These are phyloP conservation scores for Moesziomyces antarcticus DNA, from an alignment of 1,284 basidiomycete species.

Conservation along the genomic window DNA sequence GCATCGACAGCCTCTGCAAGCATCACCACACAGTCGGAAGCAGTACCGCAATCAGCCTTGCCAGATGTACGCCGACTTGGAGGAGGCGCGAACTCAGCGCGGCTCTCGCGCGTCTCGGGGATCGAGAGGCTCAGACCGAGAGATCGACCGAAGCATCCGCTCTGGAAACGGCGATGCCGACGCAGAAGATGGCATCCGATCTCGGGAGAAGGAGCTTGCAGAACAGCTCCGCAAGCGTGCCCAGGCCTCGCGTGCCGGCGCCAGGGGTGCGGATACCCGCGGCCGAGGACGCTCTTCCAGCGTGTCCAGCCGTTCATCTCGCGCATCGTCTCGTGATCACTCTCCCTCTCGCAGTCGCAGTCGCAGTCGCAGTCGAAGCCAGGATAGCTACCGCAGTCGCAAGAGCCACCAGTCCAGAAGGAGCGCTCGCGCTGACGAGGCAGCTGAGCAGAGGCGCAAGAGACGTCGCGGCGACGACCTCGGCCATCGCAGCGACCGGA, in stretches of 20 bases:
- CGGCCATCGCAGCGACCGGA: constrained; percentile 55
- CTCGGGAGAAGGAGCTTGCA: constrained; percentile 60
- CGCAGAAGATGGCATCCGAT: constrained; percentile 16
- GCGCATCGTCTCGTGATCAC: constrained; percentile 25
- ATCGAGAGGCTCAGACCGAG: constrained; percentile 29
- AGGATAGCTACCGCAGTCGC: constrained; percentile 27
- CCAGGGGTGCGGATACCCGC: constrained; percentile 10
- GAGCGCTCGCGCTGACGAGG: constrained; percentile 57
- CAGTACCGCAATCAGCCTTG: neutral
- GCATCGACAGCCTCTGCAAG: neutral
- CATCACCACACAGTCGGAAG: too few species aligned
- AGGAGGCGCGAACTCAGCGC: constrained; percentile 50
- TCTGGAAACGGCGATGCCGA: constrained; percentile 1
- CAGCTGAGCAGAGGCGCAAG: constrained; percentile 58
- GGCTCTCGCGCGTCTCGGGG: constrained; percentile 15
- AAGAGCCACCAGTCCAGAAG: constrained; percentile 29
- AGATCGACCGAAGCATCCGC: constrained; percentile 23
- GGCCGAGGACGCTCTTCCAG: constrained; percentile 24
- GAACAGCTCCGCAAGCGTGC: constrained; percentile 62
- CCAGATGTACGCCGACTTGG: constrained; percentile 62
- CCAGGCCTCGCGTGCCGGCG: constrained; percentile 36
- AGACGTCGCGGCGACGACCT: constrained; percentile 47
- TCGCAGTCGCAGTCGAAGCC: constrained; percentile 25
- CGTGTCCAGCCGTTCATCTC: constrained; percentile 29
- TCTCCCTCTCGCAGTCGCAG: constrained; percentile 31